A percentile compares a stretch with the other conserved stretches of the same genome.
Conservation (phyloP, 345 rosid genomes). For the Angophora floribunda region DNA sequence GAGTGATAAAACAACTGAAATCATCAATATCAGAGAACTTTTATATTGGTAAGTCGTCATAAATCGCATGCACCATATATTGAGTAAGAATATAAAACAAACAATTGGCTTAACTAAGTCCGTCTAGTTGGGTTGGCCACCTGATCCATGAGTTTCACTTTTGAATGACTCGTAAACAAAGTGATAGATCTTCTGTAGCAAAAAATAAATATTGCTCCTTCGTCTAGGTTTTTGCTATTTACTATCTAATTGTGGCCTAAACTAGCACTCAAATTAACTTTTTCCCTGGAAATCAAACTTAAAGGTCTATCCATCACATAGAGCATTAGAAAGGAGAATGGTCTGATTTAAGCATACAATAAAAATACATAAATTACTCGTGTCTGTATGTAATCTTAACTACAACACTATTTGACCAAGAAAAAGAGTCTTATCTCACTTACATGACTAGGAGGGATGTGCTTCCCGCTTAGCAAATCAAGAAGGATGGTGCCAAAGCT, state of each 20-base stretch:
- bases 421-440: conserved; percentile 10
- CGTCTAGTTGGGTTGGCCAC: background rate
- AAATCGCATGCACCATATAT: background rate
- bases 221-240: background rate
- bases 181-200: background rate
- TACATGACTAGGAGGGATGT: conserved; percentile 95
- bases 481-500: conserved; percentile 95
- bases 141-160: background rate
- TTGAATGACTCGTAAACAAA: background rate
- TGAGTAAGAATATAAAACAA: background rate
- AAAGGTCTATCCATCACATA: background rate
- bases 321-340: background rate
- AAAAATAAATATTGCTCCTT: background rate
- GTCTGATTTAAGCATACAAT: background rate
- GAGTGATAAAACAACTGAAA: background rate
- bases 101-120: background rate
- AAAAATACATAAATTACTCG: background rate
- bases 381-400: background rate
- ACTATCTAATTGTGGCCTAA: background rate
- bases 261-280: background rate
- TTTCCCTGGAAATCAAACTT: background rate
- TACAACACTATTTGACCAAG: background rate
- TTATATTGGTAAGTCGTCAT: background rate
- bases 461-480: conserved; percentile 95
- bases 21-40: background rate